These are phyloP conservation scores for Glaciozyma martinii DNA, from an alignment of 768 basidiomycete species.

Conservation along the genomic window DNA sequence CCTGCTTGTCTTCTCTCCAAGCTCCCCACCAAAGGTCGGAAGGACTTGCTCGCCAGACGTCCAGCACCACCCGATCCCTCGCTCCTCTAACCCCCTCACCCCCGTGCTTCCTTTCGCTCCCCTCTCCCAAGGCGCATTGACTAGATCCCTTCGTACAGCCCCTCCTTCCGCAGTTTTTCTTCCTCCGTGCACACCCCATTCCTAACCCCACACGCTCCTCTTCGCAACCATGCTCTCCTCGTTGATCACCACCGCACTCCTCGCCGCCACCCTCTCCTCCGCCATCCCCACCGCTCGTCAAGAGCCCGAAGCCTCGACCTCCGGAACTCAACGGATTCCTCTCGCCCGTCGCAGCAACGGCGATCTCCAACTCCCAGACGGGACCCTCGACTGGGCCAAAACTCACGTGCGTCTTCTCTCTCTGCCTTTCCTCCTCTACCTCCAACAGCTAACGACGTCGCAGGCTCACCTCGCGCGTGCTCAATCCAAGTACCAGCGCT, in stretches of 20 bases:
- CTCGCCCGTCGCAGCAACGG: slow-evolving; percentile 1
- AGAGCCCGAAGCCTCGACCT: no score
- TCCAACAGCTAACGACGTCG: neutral
- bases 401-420: slow-evolving; percentile 3
- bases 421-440: neutral
- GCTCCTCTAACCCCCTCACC: no score
- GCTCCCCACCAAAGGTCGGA: no score
- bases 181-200: neutral
- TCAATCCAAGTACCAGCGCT: slow-evolving; percentile 10
- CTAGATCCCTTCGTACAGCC: neutral
- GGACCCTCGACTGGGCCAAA: slow-evolving; percentile 5
- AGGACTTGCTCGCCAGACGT: no score
- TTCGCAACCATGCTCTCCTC: no score
- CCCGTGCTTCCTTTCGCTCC: no score
- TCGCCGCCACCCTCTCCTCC: no score
- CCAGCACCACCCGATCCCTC: no score
- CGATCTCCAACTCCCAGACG: slow-evolving; percentile 9
- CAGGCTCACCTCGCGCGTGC: slow-evolving; percentile 9
- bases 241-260: no score
- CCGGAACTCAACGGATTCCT: neutral
- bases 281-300: no score
- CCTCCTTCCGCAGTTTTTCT: neutral
- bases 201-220: no score
- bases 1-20: no score
- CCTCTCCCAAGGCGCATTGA: neutral